These are phyloP conservation scores for Jacaranda mimosifolia DNA, from an alignment of 257 asterid genomes.

Conservation along the genomic window DNA sequence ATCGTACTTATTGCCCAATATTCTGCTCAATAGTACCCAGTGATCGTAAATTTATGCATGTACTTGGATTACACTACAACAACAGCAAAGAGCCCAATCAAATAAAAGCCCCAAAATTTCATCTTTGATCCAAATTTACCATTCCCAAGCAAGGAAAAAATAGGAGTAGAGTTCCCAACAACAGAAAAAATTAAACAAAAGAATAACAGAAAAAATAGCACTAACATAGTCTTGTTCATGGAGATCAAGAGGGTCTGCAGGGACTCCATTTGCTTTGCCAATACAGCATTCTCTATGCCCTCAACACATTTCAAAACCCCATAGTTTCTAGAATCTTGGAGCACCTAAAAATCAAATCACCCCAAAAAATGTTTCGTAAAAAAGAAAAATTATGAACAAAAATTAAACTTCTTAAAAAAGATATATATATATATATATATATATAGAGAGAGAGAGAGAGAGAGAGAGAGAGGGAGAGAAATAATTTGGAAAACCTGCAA, in stretches of 20 bases:
- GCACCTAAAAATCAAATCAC: constrained; percentile 47
- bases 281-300: constrained; percentile 63
- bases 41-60: background rate
- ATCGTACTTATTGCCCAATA: background rate
- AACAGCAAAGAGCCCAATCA: background rate
- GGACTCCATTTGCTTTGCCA: constrained; percentile 78
- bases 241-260: constrained; percentile 57
- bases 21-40: background rate
- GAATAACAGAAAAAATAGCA: background rate
- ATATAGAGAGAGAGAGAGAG: background rate
- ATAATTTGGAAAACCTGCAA: constrained; percentile 57
- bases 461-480: constrained; percentile 1
- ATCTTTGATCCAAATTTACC: constrained; percentile 8
- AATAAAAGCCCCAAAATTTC: background rate
- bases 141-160: background rate
- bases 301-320: constrained; percentile 64
- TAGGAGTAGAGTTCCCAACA: background rate
- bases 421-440: too few relatives aligned
- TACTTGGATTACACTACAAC: background rate
- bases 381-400: background rate
- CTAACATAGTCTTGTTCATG: constrained; percentile 63
- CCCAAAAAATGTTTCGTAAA: background rate
- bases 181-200: background rate
- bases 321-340: constrained; percentile 58
- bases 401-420: background rate